These are phyloP conservation scores for Beauveria bassiana DNA, from an alignment of 2,329 filamentous ascomycete species.

Conservation along the genomic window DNA sequence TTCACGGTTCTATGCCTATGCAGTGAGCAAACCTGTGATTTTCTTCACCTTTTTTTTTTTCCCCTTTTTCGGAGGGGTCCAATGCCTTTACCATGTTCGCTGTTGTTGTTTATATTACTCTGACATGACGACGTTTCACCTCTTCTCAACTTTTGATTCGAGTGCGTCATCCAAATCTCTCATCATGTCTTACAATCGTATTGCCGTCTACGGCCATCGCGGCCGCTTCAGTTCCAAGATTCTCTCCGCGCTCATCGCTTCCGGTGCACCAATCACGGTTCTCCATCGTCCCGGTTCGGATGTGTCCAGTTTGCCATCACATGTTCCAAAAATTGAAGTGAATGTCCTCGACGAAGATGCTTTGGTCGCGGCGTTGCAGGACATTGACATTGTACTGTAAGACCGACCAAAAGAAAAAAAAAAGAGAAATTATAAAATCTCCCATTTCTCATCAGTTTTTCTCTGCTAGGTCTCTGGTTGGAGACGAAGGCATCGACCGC, in stretches of 20 bases:
- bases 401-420: neutral
- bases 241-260: neutral
- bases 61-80: no score
- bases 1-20: no score
- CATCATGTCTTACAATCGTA: conserved; percentile 3
- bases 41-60: no score
- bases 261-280: neutral
- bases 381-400: conserved; percentile 1
- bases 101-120: no score
- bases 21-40: no score
- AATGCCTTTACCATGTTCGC: no score
- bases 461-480: neutral
- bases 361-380: neutral
- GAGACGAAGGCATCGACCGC: neutral
- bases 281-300: neutral
- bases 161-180: no score
- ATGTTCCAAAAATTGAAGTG: neutral
- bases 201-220: neutral
- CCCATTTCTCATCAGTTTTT: neutral
- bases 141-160: no score
- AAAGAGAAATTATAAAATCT: no score
- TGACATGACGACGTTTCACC: no score
- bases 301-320: neutral
- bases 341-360: neutral
- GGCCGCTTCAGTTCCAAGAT: neutral